phyloP scores from a whole-genome alignment of 441 rosid species.

The Euphorbia celastroides region DNA sequence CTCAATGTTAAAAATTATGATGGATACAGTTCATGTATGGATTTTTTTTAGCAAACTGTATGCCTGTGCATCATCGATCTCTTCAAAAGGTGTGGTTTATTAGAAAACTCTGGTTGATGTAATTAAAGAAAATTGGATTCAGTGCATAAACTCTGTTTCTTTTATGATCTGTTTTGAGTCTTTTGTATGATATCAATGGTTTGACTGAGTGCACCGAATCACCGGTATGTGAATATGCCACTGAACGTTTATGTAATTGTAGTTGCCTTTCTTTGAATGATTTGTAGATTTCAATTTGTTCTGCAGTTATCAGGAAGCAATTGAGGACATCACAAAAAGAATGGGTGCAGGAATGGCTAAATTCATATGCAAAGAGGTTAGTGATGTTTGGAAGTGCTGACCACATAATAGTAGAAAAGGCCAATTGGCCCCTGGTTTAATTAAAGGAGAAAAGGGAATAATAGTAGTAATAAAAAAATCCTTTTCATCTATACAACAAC shows the following conservation, averaged over 20 bases:
- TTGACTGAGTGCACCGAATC: conserved; percentile 12
- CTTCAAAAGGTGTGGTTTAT: neutral
- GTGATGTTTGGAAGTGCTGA: conserved; percentile 11
- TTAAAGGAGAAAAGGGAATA: no score
- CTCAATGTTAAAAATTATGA: no score
- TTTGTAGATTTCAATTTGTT: neutral
- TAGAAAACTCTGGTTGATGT: no score
- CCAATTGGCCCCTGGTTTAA: neutral
- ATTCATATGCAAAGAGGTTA: conserved; percentile 91
- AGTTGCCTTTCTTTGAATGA: neutral
- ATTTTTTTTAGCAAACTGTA: no score
- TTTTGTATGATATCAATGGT: neutral
- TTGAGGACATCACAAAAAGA: conserved; percentile 72
- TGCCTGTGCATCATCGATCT: neutral
- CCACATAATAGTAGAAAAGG: neutral
- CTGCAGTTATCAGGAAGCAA: conserved; percentile 44
- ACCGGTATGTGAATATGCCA: neutral
- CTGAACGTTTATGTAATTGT: neutral
- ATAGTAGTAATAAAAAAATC: no score
- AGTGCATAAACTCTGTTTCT: no score
- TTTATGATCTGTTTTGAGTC: neutral
- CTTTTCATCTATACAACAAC: no score
- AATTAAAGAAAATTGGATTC: no score
- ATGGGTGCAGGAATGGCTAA: conserved; percentile 99
- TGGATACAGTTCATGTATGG: no score